Evolutionary conservation across 2,329 filamentous ascomycete genomes (phyloP).

Genomic region (Trichoderma polysporum): DNA sequence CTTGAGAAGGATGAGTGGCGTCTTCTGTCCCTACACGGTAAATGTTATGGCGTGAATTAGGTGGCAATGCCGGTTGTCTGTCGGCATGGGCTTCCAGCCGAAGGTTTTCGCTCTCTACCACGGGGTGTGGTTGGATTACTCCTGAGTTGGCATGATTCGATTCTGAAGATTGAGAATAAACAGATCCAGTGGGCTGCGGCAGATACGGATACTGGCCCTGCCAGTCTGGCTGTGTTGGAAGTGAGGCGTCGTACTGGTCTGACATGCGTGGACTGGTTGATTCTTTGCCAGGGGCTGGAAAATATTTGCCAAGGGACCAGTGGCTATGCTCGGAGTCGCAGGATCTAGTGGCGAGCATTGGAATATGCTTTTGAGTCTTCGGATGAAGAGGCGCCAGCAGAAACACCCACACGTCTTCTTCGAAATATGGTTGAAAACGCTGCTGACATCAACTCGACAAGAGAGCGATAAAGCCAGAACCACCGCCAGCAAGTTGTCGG

Average conservation of each 20-base stretch:
- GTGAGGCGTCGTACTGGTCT: constrained; percentile 52
- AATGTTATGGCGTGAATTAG: constrained; percentile 38
- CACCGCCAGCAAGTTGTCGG: background rate
- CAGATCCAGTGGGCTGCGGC: constrained; percentile 44
- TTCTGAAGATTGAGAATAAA: constrained; percentile 47
- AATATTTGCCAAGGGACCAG: constrained; percentile 56
- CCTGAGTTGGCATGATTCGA: constrained; percentile 37
- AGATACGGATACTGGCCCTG: constrained; percentile 55
- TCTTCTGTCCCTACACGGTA: constrained; percentile 45
- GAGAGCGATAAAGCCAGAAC: background rate
- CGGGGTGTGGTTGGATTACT: constrained; percentile 30
- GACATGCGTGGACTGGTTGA: constrained; percentile 56
- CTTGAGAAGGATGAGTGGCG: constrained; percentile 37
- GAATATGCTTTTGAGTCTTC: constrained; percentile 27
- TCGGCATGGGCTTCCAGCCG: constrained; percentile 67
- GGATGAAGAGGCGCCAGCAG: constrained; percentile 6
- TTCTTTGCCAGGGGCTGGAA: constrained; percentile 45
- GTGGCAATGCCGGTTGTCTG: constrained; percentile 44
- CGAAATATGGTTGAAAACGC: background rate
- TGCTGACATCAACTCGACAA: constrained; percentile 16
- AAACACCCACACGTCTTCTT: constrained; percentile 4
- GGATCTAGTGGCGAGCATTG: constrained; percentile 59
- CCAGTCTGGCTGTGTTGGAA: constrained; percentile 57
- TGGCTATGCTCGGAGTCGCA: constrained; percentile 54
- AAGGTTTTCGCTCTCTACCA: constrained; percentile 37